phyloP scores from a whole-genome alignment of 176 grass and related monocot genomes.

The Triticum urartu region DNA sequence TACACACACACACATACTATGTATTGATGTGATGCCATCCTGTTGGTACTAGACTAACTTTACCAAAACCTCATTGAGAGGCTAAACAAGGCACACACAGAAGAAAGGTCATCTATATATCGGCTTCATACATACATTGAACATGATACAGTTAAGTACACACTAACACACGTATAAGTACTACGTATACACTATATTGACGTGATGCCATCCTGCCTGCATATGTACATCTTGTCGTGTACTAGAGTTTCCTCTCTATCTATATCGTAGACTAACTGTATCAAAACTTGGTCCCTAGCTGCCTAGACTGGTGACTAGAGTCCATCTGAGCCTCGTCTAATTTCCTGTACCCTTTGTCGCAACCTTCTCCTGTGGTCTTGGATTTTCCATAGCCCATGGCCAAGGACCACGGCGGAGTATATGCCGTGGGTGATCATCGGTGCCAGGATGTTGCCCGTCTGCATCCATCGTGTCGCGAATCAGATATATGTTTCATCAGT shows the following conservation, averaged over 20 bases:
- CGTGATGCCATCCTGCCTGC: not conserved
- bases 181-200: not conserved
- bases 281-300: constrained; percentile 33
- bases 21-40: not conserved
- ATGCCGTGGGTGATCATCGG: constrained; percentile 98
- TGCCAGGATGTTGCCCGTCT: constrained; percentile 83
- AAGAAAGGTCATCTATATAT: not conserved
- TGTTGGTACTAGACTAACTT: not conserved
- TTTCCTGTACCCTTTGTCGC: constrained; percentile 63
- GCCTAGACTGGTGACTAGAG: not conserved
- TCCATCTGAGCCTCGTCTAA: constrained; percentile 25
- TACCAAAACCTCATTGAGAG: not conserved
- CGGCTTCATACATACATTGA: not conserved
- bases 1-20: not conserved
- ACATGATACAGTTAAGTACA: not conserved
- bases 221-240: constrained; percentile 33
- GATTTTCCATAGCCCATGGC: constrained; percentile 92
- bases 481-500: not conserved
- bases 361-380: constrained; percentile 81
- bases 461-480: not conserved
- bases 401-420: constrained; percentile 89
- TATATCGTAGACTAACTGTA: constrained; percentile 18
- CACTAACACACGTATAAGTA: not conserved
- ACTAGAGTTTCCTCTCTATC: not conserved
- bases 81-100: not conserved